Evolutionary conservation across 371 early-diverging fungal species (phyloP), one percentile per base, ranked within the genome.

Genomic region (Mucor ambiguus): DNA sequence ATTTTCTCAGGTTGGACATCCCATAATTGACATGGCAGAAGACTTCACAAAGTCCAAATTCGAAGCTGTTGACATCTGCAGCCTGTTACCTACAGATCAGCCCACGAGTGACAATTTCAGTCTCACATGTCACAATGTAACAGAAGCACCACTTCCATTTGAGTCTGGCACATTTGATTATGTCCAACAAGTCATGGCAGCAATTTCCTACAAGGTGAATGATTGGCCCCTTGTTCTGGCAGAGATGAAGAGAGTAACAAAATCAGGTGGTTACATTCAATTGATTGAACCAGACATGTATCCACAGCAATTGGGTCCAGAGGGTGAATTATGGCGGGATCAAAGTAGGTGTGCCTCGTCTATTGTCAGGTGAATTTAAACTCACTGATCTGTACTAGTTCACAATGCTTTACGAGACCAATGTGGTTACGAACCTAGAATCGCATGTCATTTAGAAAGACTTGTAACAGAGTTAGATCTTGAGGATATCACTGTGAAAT

Each of bases 221-320:
- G 62, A 73, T 32, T 73, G 74, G 70, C 32, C 18, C 3, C 41
- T n/a, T 28, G 29, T 67, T n/a, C 10, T 70, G 11, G 7, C 12
- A 2, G 70, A 73, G 20, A 41, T 41, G 18, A 41, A 41, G 18
- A 16, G 41, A 41, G 41, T 41, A 11, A 41, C 41, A 18, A 41
- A 41, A 41, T 67, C 73, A 60, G 73, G 73, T 46, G 73, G 73
- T n/a, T 69, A 63, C 24, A 61, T 73, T 44, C 69, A 69, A 43
- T 46, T 73, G 12, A 33, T 69, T 9, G 73, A 73, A 43, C 41
- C 59, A 28, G 71, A 71, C 18, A 29, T 66, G 22, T 54, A 35
- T 29, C 62, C 71, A 28, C 63, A 71, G 11, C 55, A 26, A 22
- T 30, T 62, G 24, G 71, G 66, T 2, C 46, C 58, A 35, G 26